Evolutionary conservation across 1,284 basidiomycete genomes (phyloP), one percentile per base, ranked within the genome.

Genomic region (Peniophora sp.): DNA sequence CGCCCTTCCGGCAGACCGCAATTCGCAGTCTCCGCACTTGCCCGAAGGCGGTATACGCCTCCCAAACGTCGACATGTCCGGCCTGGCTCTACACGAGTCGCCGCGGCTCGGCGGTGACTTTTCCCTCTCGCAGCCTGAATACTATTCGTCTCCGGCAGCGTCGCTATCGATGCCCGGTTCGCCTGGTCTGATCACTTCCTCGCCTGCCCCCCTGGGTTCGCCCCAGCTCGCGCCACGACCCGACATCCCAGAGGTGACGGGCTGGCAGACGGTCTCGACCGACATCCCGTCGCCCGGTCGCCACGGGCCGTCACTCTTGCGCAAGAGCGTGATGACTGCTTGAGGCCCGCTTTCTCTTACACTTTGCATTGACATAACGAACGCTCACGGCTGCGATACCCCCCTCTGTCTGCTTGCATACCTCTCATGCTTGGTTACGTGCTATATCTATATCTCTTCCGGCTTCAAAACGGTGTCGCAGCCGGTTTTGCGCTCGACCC

Each of bases 51-150:
- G 77, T 20, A 87, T 87, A 58, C 79, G 85, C 43, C 75, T 87
- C 3, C 85, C 85, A 9, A 83, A 80, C 52, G 76, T 81, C 17
- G 84, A 85, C 60, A 76, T 86, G 52, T 76, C 77, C 2, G 75
- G 78, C 49, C 68, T 77, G 48, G 55, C 60, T 10, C n/a, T 54
- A 34, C 54, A 50, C 15, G 15, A n/a, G 3, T 58, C 63, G 27
- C 69, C 68, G 36, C 66, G 72, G 23, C 55, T 76, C 75, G 59
- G 60, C 72, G 2, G 62, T 67, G 36, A 64, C 73, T 2, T 60
- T 68, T 12, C 73, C 75, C 11, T 46, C 22, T 27, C 48, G 45
- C 50, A 51, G 24, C 50, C 47, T 3, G 55, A 57, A 35, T 53
- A 48, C 41, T 55, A 48, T 8, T 20, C 44, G 10, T 20, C 37